Conservation (phyloP, 2,329 filamentous ascomycete genomes). For the Leptographium wingfieldii region DNA sequence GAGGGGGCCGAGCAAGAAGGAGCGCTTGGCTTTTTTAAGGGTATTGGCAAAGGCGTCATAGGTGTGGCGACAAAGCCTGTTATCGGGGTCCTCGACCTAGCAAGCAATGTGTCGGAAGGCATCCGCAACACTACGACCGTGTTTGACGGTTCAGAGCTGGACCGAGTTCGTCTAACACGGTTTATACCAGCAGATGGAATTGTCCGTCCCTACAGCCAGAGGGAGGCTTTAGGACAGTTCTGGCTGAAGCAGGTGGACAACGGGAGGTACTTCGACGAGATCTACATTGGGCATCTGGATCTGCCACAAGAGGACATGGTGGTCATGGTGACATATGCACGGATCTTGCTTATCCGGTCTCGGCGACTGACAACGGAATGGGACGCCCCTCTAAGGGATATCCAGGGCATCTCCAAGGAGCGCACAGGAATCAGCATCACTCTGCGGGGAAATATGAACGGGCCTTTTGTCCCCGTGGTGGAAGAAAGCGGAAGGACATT, state of each 20-base stretch:
- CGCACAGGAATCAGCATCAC: conserved; percentile 83
- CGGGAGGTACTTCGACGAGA: conserved; percentile 93
- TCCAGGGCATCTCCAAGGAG: conserved; percentile 96
- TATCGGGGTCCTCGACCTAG: conserved; percentile 92
- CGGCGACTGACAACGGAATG: conserved; percentile 81
- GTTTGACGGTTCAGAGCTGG: conserved; percentile 87
- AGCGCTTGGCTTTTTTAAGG: conserved; percentile 89
- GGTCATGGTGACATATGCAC: conserved; percentile 75
- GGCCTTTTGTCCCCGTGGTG: conserved; percentile 87
- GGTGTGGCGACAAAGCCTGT: conserved; percentile 95
- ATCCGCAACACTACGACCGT: conserved; percentile 98
- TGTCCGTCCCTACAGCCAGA: conserved; percentile 84
- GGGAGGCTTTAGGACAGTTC: conserved; percentile 91
- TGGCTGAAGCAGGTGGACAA: conserved; percentile 99
- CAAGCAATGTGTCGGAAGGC: conserved; percentile 91
- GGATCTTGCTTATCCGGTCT: conserved; percentile 82
- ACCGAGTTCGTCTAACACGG: conserved; percentile 83
- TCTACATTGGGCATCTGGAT: conserved; percentile 94
- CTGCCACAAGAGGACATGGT: conserved; percentile 79
- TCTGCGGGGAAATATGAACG: conserved; percentile 80
- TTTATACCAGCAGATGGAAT: conserved; percentile 90
- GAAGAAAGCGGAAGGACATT: conserved; percentile 63
- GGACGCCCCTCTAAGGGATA: conserved; percentile 91
- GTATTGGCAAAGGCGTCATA: conserved; percentile 86
- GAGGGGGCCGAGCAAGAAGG: conserved; percentile 96